Evolutionary conservation across 2,329 filamentous ascomycete species (phyloP).

Genomic region (Esteya vermicola): DNA sequence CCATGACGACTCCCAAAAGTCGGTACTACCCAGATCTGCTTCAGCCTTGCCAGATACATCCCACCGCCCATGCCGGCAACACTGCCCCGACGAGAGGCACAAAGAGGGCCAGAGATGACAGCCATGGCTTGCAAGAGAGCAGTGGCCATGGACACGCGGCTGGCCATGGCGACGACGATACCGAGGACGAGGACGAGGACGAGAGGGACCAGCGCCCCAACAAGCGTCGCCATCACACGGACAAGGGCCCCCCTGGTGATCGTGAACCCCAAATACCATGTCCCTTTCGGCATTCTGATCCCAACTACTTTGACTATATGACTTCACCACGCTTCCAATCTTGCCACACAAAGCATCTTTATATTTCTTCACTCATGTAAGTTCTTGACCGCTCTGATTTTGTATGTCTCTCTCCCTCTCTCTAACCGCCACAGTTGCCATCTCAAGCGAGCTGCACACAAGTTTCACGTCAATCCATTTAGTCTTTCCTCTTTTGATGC

Average conservation of each 20-base stretch:
- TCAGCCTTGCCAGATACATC: no score
- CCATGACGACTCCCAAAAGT: no score
- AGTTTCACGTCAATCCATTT: slow-evolving; percentile 13
- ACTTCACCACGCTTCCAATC: slow-evolving; percentile 16
- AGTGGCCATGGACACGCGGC: no score
- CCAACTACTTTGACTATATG: slow-evolving; percentile 12
- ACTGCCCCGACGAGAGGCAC: no score
- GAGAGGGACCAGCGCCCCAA: neutral
- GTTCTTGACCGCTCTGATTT: slow-evolving; percentile 2
- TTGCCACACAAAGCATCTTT: slow-evolving; percentile 18
- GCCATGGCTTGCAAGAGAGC: no score
- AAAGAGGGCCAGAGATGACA: no score
- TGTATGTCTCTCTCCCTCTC: neutral
- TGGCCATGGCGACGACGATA: neutral
- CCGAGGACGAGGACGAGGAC: neutral
- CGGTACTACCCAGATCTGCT: no score
- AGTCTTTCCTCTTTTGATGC: slow-evolving; percentile 17
- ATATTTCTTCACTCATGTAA: slow-evolving; percentile 21
- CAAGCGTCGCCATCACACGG: slow-evolving; percentile 7
- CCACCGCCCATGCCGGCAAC: no score
- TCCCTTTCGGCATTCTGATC: slow-evolving; percentile 9
- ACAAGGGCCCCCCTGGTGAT: no score
- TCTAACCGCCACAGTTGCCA: slow-evolving; percentile 14
- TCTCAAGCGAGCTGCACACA: slow-evolving; percentile 17
- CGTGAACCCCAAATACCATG: slow-evolving; percentile 15